Conservation (phyloP, 2,329 filamentous ascomycete genomes). For the Trichoderma aggressivum region DNA sequence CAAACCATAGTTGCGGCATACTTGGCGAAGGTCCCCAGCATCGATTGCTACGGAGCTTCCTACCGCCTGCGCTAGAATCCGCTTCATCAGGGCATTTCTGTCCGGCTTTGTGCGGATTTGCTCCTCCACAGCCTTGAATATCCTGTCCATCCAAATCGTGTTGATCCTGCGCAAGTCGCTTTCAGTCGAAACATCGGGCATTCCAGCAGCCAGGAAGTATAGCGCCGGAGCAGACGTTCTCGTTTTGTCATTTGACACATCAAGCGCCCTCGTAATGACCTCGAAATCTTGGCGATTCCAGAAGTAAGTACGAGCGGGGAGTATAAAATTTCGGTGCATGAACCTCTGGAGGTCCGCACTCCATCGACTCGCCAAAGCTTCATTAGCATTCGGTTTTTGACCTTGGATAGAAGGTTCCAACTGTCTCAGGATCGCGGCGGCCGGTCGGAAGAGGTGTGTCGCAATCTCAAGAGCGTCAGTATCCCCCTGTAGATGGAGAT, state of each 20-base stretch:
- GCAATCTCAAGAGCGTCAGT: slow-evolving; percentile 50
- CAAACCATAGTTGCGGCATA: slow-evolving; percentile 44
- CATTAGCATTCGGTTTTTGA: slow-evolving; percentile 17
- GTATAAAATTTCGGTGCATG: slow-evolving; percentile 49
- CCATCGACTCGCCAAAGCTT: slow-evolving; percentile 38
- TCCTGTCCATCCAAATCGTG: slow-evolving; percentile 38
- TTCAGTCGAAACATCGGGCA: slow-evolving; percentile 25
- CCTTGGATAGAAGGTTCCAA: slow-evolving; percentile 33
- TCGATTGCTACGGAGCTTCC: slow-evolving; percentile 36
- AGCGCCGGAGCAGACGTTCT: slow-evolving; percentile 42
- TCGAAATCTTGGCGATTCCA: slow-evolving; percentile 42
- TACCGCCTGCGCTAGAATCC: slow-evolving; percentile 32
- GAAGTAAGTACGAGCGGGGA: slow-evolving; percentile 49
- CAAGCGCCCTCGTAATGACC: slow-evolving; percentile 40
- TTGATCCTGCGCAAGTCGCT: slow-evolving; percentile 34
- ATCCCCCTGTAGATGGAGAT: slow-evolving; percentile 49
- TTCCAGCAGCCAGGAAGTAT: slow-evolving; percentile 41
- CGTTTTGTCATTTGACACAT: slow-evolving; percentile 35
- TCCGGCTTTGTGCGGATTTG: slow-evolving; percentile 26
- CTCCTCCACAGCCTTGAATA: slow-evolving; percentile 34
- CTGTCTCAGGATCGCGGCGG: slow-evolving; percentile 38
- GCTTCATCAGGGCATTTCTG: slow-evolving; percentile 29
- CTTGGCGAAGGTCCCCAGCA: slow-evolving; percentile 38
- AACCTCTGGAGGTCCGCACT: slow-evolving; percentile 45
- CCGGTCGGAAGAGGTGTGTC: slow-evolving; percentile 41